Evolutionary conservation across 2,329 filamentous ascomycete genomes (phyloP), one percentile per base, ranked within the genome.

Genomic region (Keithomyces neogunnii): DNA sequence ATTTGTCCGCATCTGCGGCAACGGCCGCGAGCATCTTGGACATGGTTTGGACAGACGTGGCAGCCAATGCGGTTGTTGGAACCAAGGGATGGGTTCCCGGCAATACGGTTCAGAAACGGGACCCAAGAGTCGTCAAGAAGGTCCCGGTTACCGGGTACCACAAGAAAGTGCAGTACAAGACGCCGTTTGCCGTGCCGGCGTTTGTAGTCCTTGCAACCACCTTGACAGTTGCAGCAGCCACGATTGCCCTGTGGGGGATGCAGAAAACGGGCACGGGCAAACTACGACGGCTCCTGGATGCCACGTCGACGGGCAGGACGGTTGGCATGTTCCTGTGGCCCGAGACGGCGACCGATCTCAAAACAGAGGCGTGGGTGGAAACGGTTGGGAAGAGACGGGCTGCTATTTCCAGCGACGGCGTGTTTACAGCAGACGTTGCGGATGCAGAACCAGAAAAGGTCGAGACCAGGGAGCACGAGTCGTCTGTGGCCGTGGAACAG

Each of bases 21-120:
- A 58, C 55, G 0, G 63, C 66, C 1, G 61, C 63, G 0, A 56
- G 60, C 9, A 73, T 75, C 7, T 57, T 73, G 9, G 70, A 74
- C 54, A 59, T 73, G 0, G 63, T 75, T 4, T 75, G 70, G 67
- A 75, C 72, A 0, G 72, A 76, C 51, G 50, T 71, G 5, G 64
- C 67, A 1, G 66, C 73, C 1, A 72, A 69, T n/a, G 60, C 68
- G 2, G 66, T 74, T 0, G 62, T 73, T 0, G 72, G 73, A 4
- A 73, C 69, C 3, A 47, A 47, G 30, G 45, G 45, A 19, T 47
- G 45, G 45, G 29, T 29, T 7, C 13, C 31, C 9, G 45, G 11
- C 11, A 30, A 29, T 32, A 30, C 28, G 4, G 8, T 47, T 13
- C 6, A 19, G 26, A 47, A 47, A 32, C 45, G 45, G 4, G 45